Evolutionary conservation across 345 rosid species (phyloP), one percentile per base, ranked within the genome.

Genomic region (Diplotaxis tenuifolia): DNA sequence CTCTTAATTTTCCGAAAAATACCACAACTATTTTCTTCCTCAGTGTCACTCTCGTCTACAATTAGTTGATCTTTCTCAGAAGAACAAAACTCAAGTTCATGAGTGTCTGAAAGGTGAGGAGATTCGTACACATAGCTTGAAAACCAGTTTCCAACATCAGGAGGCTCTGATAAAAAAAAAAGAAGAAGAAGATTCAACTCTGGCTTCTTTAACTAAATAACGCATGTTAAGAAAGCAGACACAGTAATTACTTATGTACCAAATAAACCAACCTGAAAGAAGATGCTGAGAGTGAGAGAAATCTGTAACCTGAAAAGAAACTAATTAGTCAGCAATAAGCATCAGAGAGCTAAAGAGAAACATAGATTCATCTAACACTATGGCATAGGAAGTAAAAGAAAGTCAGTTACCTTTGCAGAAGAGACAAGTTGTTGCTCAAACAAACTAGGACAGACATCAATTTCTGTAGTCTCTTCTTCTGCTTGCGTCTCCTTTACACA

Each of bases 121-220:
- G 88, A 80, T 61, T 82, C 67, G 42, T 83, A 80, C 61, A 23
- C 83, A 74, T 84, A 85, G 77, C 82, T 81, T 19, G 85, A 70
- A 77, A 84, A 86, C 91, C 89, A 89, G 65, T 73, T 80, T 75
- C 76, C 79, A 18, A 84, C 72, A 60, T 84, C 80, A 56, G 88
- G 88, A 82, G 91, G 87, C 75, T 85, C 93, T 88, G 74, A 63
- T 8, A 71, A 58, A 6, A 68, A 20, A 59, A 56, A 42, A 42
- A n/a, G 49, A 11, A 40, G 40, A 34, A 25, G 23, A 65, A 78
- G 73, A 52, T 32, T 65, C 18, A 28, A 5, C 19, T 61, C 45
- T 21, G n/a, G 27, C 25, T 49, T 49, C 54, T 20, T 15, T 9
- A 52, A 10, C 6, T 10, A 52, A 21, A n/a, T n/a, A n/a, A 52